Conservation (phyloP, 176 grass and related monocot species). For the Hyparrhenia diplandra region DNA sequence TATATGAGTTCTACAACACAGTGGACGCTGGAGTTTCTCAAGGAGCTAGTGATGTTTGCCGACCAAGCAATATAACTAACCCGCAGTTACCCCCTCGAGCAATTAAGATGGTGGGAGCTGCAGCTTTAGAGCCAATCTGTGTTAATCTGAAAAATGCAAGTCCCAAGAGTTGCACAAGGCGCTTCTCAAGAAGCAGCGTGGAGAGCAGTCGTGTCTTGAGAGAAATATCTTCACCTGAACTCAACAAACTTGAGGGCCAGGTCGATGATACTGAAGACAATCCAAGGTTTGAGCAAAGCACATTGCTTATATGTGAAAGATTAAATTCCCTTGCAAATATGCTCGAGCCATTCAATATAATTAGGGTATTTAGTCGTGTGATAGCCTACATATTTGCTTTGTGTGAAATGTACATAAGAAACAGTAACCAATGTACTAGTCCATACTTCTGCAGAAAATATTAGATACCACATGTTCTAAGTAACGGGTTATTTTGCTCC, state of each 20-base stretch:
- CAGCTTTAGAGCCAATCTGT: conserved; percentile 32
- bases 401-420: neutral
- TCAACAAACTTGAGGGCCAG: conserved; percentile 41
- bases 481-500: neutral
- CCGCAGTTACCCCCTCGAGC: conserved; percentile 30
- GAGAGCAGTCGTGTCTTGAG: conserved; percentile 49
- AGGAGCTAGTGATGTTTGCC: conserved; percentile 37
- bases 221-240: conserved; percentile 64
- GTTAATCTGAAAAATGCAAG: conserved; percentile 42
- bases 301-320: conserved; percentile 1
- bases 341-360: neutral
- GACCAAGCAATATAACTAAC: conserved; percentile 32
- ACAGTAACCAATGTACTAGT: neutral
- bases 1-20: conserved; percentile 91
- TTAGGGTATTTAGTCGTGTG: neutral
- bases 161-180: conserved; percentile 45
- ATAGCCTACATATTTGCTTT: neutral
- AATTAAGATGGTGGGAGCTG: conserved; percentile 41
- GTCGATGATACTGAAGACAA: conserved; percentile 47
- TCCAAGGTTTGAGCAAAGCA: conserved; percentile 47
- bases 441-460: neutral
- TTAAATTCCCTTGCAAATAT: neutral
- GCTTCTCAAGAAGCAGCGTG: conserved; percentile 46
- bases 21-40: conserved; percentile 49
- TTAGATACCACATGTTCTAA: neutral